phyloP scores from a whole-genome alignment of 1,284 basidiomycete species.

The Microbotryum saponariae region DNA sequence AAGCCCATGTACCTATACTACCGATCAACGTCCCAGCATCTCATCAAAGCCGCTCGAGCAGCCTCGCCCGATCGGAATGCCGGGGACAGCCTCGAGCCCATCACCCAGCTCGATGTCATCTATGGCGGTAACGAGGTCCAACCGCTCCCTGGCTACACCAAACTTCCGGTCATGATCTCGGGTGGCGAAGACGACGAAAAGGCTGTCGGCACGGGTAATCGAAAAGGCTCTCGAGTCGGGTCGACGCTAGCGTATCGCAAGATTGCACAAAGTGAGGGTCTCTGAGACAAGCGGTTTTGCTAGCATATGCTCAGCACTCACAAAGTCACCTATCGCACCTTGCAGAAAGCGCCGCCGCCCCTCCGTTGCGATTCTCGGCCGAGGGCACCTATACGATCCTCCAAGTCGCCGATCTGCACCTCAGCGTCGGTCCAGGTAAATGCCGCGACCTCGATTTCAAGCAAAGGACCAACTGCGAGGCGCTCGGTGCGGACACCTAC shows the following conservation, averaged over 20 bases:
- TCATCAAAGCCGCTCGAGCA: conserved; percentile 19
- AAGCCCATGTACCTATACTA: conserved; percentile 30
- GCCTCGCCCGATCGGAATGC: conserved; percentile 8
- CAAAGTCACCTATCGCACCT: neutral
- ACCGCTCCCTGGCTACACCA: conserved; percentile 77
- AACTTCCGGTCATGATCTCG: conserved; percentile 50
- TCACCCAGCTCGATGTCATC: conserved; percentile 80
- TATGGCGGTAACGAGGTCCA: conserved; percentile 60
- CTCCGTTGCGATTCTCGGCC: conserved; percentile 67
- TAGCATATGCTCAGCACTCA: conserved; percentile 37
- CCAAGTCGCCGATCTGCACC: conserved; percentile 85
- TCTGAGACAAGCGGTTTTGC: conserved; percentile 16
- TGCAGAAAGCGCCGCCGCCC: conserved; percentile 38
- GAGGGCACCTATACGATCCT: conserved; percentile 79
- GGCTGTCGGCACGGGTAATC: conserved; percentile 30
- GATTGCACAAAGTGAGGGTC: conserved; percentile 1
- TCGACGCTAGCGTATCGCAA: conserved; percentile 21
- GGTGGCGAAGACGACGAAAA: conserved; percentile 35
- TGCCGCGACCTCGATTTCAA: conserved; percentile 32
- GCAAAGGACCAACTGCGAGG: conserved; percentile 12
- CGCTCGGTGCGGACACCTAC: conserved; percentile 51
- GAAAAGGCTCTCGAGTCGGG: conserved; percentile 15
- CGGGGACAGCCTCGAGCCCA: conserved; percentile 35
- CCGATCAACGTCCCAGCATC: conserved; percentile 17
- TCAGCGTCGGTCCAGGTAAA: conserved; percentile 35